Conservation (phyloP, 352 stramenopile species). For the Pilasporangium apinafurcum region DNA sequence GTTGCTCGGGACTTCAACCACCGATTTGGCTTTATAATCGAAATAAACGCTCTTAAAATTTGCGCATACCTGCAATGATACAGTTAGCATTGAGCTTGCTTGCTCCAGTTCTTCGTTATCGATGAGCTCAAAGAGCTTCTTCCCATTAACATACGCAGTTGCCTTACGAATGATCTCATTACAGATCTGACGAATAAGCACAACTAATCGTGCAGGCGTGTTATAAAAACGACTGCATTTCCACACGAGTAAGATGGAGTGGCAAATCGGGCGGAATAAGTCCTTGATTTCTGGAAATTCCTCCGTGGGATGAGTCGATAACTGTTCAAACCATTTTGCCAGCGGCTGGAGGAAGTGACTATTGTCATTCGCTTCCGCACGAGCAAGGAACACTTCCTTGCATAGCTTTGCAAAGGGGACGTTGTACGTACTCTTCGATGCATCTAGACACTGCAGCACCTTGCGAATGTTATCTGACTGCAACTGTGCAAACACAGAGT, state of each 20-base stretch:
- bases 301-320: slow-evolving; percentile 18
- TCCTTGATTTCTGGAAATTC: slow-evolving; percentile 51
- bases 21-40: slow-evolving; percentile 87
- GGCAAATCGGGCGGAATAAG: slow-evolving; percentile 83
- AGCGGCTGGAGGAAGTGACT: slow-evolving; percentile 81
- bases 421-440: slow-evolving; percentile 88
- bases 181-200: slow-evolving; percentile 86
- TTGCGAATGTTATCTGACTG: slow-evolving; percentile 83
- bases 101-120: slow-evolving; percentile 67
- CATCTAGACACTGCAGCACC: slow-evolving; percentile 86
- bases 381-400: slow-evolving; percentile 87
- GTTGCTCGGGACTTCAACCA: slow-evolving; percentile 74
- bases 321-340: slow-evolving; percentile 45
- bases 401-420: slow-evolving; percentile 89
- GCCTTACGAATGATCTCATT: slow-evolving; percentile 86
- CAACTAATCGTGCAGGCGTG: slow-evolving; percentile 78
- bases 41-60: slow-evolving; percentile 91
- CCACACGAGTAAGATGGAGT: slow-evolving; percentile 88
- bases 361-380: slow-evolving; percentile 86
- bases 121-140: slow-evolving; percentile 75
- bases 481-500: slow-evolving; percentile 89
- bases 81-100: slow-evolving; percentile 64
- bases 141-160: slow-evolving; percentile 62
- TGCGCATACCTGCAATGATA: slow-evolving; percentile 75
- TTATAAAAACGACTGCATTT: slow-evolving; percentile 91